A percentile compares a stretch with the other conserved stretches of the same genome.
Conservation (phyloP, 331 rosid species). For the Ulmus americana region DNA sequence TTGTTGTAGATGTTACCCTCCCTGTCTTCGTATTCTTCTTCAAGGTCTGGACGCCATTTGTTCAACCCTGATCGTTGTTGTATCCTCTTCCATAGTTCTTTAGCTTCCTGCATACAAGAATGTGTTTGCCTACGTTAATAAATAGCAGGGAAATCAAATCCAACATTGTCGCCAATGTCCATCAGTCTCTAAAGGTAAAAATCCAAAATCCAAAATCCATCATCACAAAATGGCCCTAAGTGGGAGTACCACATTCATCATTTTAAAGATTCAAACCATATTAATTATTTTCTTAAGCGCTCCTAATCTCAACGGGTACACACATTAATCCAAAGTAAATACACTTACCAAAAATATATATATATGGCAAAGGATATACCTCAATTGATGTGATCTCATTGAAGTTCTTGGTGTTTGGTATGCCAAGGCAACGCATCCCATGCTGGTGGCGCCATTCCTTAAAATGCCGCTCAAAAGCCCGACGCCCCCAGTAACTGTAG, state of each 20-base stretch:
- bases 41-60: slow-evolving; percentile 98
- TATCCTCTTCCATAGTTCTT: slow-evolving; percentile 89
- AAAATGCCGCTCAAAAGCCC: slow-evolving; percentile 96
- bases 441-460: slow-evolving; percentile 99
- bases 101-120: slow-evolving; percentile 65
- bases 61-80: slow-evolving; percentile 81
- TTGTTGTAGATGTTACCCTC: slow-evolving; percentile 96
- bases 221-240: background rate
- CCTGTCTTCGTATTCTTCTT: slow-evolving; percentile 93
- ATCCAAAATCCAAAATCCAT: no score
- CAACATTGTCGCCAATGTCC: background rate
- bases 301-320: background rate
- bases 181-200: no score
- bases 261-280: background rate
- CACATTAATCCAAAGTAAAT: background rate
- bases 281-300: background rate
- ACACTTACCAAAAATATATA: background rate
- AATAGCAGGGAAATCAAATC: background rate
- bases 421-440: slow-evolving; percentile 99
- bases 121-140: background rate
- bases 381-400: slow-evolving; percentile 93
- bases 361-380: slow-evolving; percentile 36
- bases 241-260: background rate
- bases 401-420: slow-evolving; percentile 94
- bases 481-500: slow-evolving; percentile 98